Base-by-base conservation (phyloP, 139 green algal genomes). In the Chlorella sp. region DNA sequence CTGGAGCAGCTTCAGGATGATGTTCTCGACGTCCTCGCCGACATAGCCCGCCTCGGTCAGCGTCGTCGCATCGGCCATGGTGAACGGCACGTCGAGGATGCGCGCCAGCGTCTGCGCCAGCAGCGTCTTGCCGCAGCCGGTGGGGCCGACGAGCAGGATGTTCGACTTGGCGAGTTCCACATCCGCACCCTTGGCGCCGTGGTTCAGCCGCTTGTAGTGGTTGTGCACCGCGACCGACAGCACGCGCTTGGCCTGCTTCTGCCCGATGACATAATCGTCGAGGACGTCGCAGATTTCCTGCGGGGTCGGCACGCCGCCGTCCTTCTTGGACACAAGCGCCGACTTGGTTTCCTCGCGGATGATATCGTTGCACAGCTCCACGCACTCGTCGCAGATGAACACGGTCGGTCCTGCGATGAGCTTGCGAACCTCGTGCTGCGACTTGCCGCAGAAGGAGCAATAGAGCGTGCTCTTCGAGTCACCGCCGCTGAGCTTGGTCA, bases 31-130 rank as follows among this genome's bases (percentile, higher is more conserved):
- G 79, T 99, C 97, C 70, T 99, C 97, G 4, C 97, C 97, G 39
- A 99, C 97, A 85, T 99, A 99, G 6, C 97, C 97, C 17, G 97
- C 97, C 91, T 98, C n/a, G n/a, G 97, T 99, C 6, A 99, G 90
- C 4, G 96, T 98, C 25, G 97, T 99, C 57, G 97, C 96, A 87
- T 99, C 97, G 23, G 93, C 93, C 88, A 98, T 97, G 25, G 95
- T 95, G 82, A 99, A 97, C 16, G 97, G 97, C 63, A 99, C 97
- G 47, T 98, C 96, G 23, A 98, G 94, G 23, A 98, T 84, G 23
- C 86, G 78, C 12, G 95, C 95, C 80, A 98, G 88, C 0, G 94
- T 96, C 87, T 96, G 95, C 56, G 95, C 95, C 73, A 98, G 92
- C 70, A 99, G 93, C 60, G 97, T 99, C 93, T 99, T 99, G 74